Evolutionary conservation across 2,329 filamentous ascomycete genomes (phyloP).

Genomic region (Aspergillus carbonarius): DNA sequence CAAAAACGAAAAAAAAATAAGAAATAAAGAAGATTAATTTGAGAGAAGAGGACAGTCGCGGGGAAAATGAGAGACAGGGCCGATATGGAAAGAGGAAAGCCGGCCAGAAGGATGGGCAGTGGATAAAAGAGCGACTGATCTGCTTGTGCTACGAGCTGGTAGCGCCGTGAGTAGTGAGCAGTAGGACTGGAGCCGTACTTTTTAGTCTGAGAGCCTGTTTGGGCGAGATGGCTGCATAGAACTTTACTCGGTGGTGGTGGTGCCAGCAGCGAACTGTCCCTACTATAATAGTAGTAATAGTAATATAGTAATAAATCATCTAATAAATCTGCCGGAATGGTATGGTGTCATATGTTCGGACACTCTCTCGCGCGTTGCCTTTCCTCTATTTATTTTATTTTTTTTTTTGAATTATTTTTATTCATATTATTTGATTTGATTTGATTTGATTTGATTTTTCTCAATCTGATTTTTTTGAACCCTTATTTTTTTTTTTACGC

Average conservation of each 20-base stretch:
- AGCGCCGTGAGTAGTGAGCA: constrained; percentile 29
- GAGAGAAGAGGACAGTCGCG: constrained; percentile 27
- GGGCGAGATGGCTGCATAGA: constrained; percentile 11
- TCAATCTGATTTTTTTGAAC: not conserved
- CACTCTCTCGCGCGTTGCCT: constrained; percentile 7
- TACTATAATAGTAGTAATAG: constrained; percentile 6
- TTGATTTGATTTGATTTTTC: not conserved
- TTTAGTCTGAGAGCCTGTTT: constrained; percentile 17
- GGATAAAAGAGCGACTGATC: constrained; percentile 40
- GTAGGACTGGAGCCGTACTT: constrained; percentile 29
- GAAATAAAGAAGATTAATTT: constrained; percentile 31
- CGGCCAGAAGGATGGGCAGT: constrained; percentile 27
- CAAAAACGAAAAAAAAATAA: constrained; percentile 26
- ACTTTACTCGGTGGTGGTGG: constrained; percentile 8
- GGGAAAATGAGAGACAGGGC: constrained; percentile 37
- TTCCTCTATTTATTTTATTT: constrained; percentile 2
- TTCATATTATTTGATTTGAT: not conserved
- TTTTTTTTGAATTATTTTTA: constrained; percentile 3
- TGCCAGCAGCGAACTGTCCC: constrained; percentile 7
- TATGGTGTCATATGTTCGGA: constrained; percentile 11
- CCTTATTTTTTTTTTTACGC: not conserved
- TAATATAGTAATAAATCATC: constrained; percentile 8
- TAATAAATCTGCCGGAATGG: constrained; percentile 9
- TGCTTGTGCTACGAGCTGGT: constrained; percentile 34
- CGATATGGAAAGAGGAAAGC: constrained; percentile 28